Evolutionary conservation across 2,329 filamentous ascomycete species (phyloP), one percentile per base, ranked within the genome.

Genomic region (Colletotrichum chrysophilum): DNA sequence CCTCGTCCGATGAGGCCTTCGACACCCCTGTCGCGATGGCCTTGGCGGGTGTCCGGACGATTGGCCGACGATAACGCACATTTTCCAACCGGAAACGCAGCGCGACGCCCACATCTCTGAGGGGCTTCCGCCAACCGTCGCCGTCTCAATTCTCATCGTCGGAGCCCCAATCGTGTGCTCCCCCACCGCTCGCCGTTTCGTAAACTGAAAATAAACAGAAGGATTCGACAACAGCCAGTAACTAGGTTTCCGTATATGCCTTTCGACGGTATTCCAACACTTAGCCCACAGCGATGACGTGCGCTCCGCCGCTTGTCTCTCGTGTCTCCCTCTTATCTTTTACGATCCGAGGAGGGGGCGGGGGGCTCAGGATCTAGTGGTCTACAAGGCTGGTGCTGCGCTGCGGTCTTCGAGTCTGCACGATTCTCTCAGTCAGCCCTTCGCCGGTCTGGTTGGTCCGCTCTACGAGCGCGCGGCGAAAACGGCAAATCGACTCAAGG

Each of bases 211-310:
- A 73, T 75, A 75, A 52, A 30, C 64, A 14, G 14, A 43, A 28
- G 62, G 43, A 52, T 34, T 13, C 70, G 38, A 48, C 21, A 64
- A 58, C 24, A 68, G 30, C 73, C 73, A 75, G 62, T 75, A 48
- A 56, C 16, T 32, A 18, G 43, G 13, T 26, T 34, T 68, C 32
- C 73, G 73, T 73, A 71, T 75, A 64, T 75, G 70, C 70, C 32
- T 58, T 75, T 73, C 38, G 70, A 67, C 70, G 73, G 73, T 24
- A 68, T 68, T 75, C 73, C 73, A 70, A 73, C 48, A 65, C 73
- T 18, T 30, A 58, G 4, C 43, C 64, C 56, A 61, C 70, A 56
- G n/a, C 24, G n/a, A 75, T 75, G 56, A 73, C 73, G 73, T 73
- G 69, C 43, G 26, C 58, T 24, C 71, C 55, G 56, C 52, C 24